Conservation (phyloP, 352 stramenopile genomes). For the Globisporangium iwayamae region DNA sequence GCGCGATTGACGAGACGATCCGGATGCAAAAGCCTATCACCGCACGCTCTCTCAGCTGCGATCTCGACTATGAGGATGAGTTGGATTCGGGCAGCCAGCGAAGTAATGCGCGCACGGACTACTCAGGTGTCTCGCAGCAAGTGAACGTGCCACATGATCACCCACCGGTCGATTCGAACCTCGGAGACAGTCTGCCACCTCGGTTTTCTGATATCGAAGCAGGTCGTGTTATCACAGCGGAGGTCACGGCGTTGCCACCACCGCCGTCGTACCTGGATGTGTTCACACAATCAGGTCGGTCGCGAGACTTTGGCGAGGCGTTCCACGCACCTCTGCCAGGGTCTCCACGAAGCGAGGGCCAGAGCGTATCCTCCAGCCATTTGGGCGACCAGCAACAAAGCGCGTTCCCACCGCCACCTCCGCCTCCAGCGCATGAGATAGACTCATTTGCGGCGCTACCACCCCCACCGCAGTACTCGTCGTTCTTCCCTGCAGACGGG, state of each 20-base stretch:
- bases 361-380: constrained; percentile 19
- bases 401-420: constrained; percentile 5
- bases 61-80: constrained; percentile 14
- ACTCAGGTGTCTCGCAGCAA: background rate
- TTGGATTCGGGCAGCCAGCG: constrained; percentile 18
- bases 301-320: constrained; percentile 8
- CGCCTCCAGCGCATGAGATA: constrained; percentile 4
- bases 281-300: constrained; percentile 31
- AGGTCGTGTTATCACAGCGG: constrained; percentile 23
- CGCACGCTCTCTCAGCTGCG: constrained; percentile 23
- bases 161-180: background rate
- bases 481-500: constrained; percentile 8
- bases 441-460: constrained; percentile 15
- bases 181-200: constrained; percentile 14
- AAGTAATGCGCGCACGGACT: constrained; percentile 11
- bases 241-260: constrained; percentile 26
- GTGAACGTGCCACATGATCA: background rate
- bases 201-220: constrained; percentile 42
- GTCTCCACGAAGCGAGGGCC: constrained; percentile 20
- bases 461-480: constrained; percentile 23
- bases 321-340: constrained; percentile 2
- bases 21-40: constrained; percentile 18
- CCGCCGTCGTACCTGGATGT: constrained; percentile 37
- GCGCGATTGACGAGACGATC: constrained; percentile 8
- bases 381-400: background rate